Base-by-base conservation (phyloP, 495 filamentous ascomycete genomes). In the Stereocaulon alpinum region DNA sequence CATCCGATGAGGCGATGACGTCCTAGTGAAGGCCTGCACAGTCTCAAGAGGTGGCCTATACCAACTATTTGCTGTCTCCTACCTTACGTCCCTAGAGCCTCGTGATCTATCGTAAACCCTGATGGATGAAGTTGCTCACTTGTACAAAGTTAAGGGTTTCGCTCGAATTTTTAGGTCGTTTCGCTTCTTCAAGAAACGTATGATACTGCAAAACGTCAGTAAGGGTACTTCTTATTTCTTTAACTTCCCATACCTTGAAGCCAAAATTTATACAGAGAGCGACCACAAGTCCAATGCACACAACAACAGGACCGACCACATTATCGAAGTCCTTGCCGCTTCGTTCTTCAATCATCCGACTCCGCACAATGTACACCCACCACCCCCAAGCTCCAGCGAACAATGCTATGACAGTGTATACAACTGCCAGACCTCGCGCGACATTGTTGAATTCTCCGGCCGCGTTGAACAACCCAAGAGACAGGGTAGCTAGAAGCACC, bases 251-350 rank as follows among this genome's bases (percentile, higher is more conserved):
- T 40, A 66, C 64, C 61, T 92, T 88, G 69, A 98, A 89, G 17
- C 76, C 80, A 76, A 97, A 95, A 73, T 98, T 97, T 66, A 95
- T 68, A 49, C 86, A 77, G 63, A 98, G 72, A 53, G 90, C 90
- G 44, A 88, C 68, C 41, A 86, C 81, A 65, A 98, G 69, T 24
- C 91, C 88, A 37, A 86, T 70, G 67, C 88, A 91, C 47, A 97
- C 84, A 2, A 94, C 80, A 54, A 95, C 67, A 22, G 94, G 93
- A 3, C 93, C 93, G 52, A 88, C 63, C 61, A 86, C 73, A 64
- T 87, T 93, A 70, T 98, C 92, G 71, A 98, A 89, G 66, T 97
- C 93, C 69, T 83, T 88, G 20, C 90, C 91, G 71, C 89, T 95
- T 56, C 92, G 75, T 65, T 86, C 78, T 44, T 82, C 69, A 69